phyloP scores from a whole-genome alignment of 192 early-diverging fungal genomes.

The Podila clonocystis region DNA sequence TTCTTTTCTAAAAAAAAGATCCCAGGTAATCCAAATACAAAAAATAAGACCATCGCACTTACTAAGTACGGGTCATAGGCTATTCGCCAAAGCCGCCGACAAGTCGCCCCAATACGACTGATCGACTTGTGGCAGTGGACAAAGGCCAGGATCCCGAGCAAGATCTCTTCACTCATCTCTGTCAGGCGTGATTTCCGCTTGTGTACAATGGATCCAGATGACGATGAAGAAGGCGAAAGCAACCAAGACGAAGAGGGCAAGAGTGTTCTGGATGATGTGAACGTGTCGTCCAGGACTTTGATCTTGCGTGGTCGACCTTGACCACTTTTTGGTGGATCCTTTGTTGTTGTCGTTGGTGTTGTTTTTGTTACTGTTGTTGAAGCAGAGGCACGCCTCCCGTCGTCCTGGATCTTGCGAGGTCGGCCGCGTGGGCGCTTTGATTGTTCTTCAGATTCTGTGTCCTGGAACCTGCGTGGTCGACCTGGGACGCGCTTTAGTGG shows the following conservation, averaged over 20 bases:
- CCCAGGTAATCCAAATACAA: too few species aligned
- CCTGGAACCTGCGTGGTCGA: too few species aligned
- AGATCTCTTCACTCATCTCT: constrained; percentile 27
- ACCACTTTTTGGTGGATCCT: background rate
- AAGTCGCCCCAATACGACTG: constrained; percentile 24
- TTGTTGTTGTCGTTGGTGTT: background rate
- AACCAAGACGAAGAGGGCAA: too few species aligned
- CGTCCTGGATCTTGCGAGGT: background rate
- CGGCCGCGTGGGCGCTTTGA: background rate
- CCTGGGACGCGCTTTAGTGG: too few species aligned
- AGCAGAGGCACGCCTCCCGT: background rate
- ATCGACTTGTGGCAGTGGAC: constrained; percentile 35
- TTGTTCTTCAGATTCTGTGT: too few species aligned
- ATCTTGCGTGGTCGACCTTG: background rate
- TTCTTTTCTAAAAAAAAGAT: too few species aligned
- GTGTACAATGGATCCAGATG: background rate
- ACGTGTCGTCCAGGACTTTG: too few species aligned
- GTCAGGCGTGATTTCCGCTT: constrained; percentile 2
- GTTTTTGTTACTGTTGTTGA: too few species aligned
- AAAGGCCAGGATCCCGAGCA: constrained; percentile 27
- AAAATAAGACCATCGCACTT: too few species aligned
- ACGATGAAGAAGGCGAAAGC: background rate
- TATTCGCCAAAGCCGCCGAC: constrained; percentile 24
- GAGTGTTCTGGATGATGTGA: too few species aligned
- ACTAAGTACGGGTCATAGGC: constrained; percentile 34